A percentile compares a stretch with the other conserved stretches of the same genome.
These are phyloP conservation scores for Myxozyma kluyveri DNA, from an alignment of 805 yeast genomes.

Conservation along the genomic window DNA sequence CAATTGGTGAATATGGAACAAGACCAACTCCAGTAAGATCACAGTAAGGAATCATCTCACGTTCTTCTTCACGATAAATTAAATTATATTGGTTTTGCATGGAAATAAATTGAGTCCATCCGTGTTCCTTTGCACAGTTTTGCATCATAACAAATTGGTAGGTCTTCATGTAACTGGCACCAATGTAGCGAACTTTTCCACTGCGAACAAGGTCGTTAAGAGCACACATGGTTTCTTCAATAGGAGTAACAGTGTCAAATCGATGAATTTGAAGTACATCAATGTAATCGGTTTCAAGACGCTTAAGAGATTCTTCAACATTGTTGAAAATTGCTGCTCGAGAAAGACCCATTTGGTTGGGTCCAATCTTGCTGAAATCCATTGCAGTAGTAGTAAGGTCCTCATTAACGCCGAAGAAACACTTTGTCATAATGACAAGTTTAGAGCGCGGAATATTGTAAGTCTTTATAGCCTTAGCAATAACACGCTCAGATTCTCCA, in stretches of 20 bases:
- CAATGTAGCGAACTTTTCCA: conserved; percentile 56
- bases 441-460: conserved; percentile 53
- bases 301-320: conserved; percentile 40
- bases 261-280: conserved; percentile 58
- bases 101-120: conserved; percentile 57
- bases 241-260: conserved; percentile 45
- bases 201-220: conserved; percentile 49
- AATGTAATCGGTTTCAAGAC: conserved; percentile 53
- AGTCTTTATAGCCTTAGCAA: conserved; percentile 54
- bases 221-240: conserved; percentile 54
- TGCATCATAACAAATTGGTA: conserved; percentile 54
- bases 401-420: not conserved
- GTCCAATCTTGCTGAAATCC: conserved; percentile 39
- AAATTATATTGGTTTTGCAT: conserved; percentile 60
- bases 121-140: conserved; percentile 52
- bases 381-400: conserved; percentile 28
- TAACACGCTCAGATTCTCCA: conserved; percentile 43
- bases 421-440: conserved; percentile 54
- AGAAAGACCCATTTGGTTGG: conserved; percentile 49
- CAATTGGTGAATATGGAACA: conserved; percentile 61
- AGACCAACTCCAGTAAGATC: conserved; percentile 52
- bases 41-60: conserved; percentile 58
- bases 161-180: conserved; percentile 61
- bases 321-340: conserved; percentile 50
- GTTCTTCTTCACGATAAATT: conserved; percentile 59